phyloP scores from a whole-genome alignment of 352 stramenopile species.

The Globisporangium camurandrum region DNA sequence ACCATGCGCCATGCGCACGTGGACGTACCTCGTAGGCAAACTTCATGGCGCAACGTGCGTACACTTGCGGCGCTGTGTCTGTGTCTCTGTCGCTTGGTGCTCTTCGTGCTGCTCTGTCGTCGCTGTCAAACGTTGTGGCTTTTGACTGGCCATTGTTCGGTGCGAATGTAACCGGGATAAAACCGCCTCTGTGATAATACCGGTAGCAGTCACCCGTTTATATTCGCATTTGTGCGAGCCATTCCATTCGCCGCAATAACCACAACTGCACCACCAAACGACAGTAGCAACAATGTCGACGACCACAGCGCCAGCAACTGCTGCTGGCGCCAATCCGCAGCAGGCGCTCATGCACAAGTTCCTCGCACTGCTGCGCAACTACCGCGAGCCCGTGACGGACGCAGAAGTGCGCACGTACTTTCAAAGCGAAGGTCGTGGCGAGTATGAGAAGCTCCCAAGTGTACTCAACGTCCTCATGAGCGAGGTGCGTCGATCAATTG shows the following conservation, averaged over 20 bases:
- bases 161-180: not conserved
- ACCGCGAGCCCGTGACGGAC: constrained; percentile 71
- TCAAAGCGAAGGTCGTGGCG: constrained; percentile 38
- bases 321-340: constrained; percentile 14
- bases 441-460: constrained; percentile 77
- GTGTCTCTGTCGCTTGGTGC: constrained; percentile 13
- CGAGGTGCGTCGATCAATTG: constrained; percentile 31
- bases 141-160: constrained; percentile 22
- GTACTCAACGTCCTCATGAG: constrained; percentile 82
- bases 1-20: not conserved
- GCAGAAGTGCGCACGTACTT: constrained; percentile 79
- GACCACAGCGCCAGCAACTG: constrained; percentile 20
- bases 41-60: constrained; percentile 77
- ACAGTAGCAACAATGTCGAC: constrained; percentile 7
- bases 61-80: too few relatives aligned
- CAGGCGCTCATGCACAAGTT: constrained; percentile 55
- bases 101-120: constrained; percentile 3
- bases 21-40: constrained; percentile 73
- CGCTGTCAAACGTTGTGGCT: constrained; percentile 5
- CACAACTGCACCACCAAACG: not conserved
- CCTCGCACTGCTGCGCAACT: constrained; percentile 71
- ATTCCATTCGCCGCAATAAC: not conserved
- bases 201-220: too few relatives aligned
- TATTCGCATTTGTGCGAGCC: not conserved
- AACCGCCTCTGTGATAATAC: too few relatives aligned